phyloP scores from a whole-genome alignment of 169 alveolate species.

The Plasmodium gaboni region DNA sequence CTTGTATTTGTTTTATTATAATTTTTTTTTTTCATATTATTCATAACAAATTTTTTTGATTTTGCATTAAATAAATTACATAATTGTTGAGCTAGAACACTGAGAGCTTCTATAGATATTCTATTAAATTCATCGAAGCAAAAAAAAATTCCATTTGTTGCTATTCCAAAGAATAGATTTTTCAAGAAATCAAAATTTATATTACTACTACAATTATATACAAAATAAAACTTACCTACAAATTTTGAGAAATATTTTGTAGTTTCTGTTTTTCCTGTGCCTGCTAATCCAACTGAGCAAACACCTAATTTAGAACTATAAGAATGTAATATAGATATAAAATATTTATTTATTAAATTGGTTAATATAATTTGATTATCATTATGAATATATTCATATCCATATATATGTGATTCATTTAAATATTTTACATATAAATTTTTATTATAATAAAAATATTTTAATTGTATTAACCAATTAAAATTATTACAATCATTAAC shows the following conservation, averaged over 20 bases:
- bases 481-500: constrained; percentile 57
- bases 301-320: constrained; percentile 97
- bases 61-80: constrained; percentile 69
- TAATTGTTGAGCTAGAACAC: constrained; percentile 95
- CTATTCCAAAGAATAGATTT: constrained; percentile 95
- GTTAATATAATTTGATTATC: constrained; percentile 97
- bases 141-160: constrained; percentile 98
- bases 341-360: constrained; percentile 98
- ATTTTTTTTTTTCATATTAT: not conserved
- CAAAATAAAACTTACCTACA: constrained; percentile 97
- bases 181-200: constrained; percentile 98
- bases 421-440: constrained; percentile 70
- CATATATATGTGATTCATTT: constrained; percentile 92
- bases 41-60: constrained; percentile 43
- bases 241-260: constrained; percentile 97
- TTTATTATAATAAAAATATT: constrained; percentile 60
- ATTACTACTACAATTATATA: constrained; percentile 98
- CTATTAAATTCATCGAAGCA: constrained; percentile 99
- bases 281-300: constrained; percentile 99
- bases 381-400: constrained; percentile 97
- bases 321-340: constrained; percentile 96
- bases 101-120: constrained; percentile 95
- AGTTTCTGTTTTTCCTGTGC: constrained; percentile 99
- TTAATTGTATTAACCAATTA: constrained; percentile 72
- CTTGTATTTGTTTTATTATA: too few relatives aligned